Percentiles rank a stretch among this genome's conserved stretches.
phyloP scores from a whole-genome alignment of 345 rosid genomes.

The Microcos paniculata region DNA sequence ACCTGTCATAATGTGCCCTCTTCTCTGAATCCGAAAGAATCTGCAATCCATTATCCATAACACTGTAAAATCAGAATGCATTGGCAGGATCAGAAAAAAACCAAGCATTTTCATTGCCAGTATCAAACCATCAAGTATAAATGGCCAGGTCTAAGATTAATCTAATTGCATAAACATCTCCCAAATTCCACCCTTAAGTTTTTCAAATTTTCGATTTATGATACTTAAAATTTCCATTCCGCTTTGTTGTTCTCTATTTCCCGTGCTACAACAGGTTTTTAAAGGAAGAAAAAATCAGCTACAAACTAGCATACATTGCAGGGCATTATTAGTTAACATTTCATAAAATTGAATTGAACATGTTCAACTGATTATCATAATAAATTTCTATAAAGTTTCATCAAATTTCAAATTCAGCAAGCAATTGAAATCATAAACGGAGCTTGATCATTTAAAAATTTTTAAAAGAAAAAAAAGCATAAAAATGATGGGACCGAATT shows the following conservation, averaged over 20 bases:
- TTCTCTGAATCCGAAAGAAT: slow-evolving; percentile 81
- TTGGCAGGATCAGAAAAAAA: not conserved
- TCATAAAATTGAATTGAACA: not conserved
- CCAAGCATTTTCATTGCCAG: not conserved
- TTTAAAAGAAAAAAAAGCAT: not conserved
- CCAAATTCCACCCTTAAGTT: not conserved
- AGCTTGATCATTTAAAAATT: not conserved
- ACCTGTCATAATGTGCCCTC: slow-evolving; percentile 67
- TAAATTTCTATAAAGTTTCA: not conserved
- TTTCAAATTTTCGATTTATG: no score
- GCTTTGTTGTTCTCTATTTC: not conserved
- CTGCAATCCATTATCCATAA: slow-evolving; percentile 42
- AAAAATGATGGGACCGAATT: not conserved
- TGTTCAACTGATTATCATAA: not conserved
- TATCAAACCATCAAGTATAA: not conserved
- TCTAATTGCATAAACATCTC: not conserved
- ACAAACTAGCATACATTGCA: not conserved
- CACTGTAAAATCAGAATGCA: slow-evolving; percentile 16
- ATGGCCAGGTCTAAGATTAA: not conserved
- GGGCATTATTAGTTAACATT: not conserved
- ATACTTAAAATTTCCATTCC: not conserved
- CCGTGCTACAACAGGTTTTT: not conserved
- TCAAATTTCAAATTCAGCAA: slow-evolving; percentile 5
- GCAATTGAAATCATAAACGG: not conserved
- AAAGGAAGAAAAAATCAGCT: not conserved